Base-by-base conservation (phyloP, 768 basidiomycete species). In the Pleurotus tuoliensis region DNA sequence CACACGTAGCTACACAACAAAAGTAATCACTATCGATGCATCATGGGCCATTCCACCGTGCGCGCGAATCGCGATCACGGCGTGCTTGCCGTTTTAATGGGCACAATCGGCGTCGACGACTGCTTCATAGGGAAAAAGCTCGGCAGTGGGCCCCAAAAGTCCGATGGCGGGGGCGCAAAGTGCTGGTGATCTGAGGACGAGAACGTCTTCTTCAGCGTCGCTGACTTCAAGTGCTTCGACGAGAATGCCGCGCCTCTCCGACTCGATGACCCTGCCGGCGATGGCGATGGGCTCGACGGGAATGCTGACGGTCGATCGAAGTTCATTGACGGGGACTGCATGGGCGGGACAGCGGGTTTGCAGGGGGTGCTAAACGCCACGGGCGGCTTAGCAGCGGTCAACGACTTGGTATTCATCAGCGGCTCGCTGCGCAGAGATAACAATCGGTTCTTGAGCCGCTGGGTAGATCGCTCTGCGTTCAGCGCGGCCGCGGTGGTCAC, bases 401-500 rank as follows among this genome's bases (percentile, higher is more conserved):
- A 67, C 2, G 80, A 84, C 55, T 76, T 80, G 5, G 72, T 80
- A 64, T 90, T 92, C 40, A 92, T 69, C 37, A 89, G 69, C 0
- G 92, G 91, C 58, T 83, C 77, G 55, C 76, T 77, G 34, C 90
- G 81, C 1, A 76, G 77, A 5, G 73, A 66, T 20, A 92, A 69
- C 7, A 94, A 74, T 0, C 86, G 86, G 4, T 75, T 76, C 70
- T 92, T 93, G 55, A 94, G 75, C 58, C 76, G 80, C 49, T 82
- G 80, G 1, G 87, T 87, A 5, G 87, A 82, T 27, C 88, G 77
- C 69, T 94, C 92, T 0, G 90, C 86, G 58, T 90, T 89, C 47
- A 94, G 74, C 20, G 92, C 90, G 1, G 89, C 89, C 0, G 90
- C 89, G 0, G 91, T 90, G 4, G 84, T 86, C 6, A 78, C 75